These are phyloP conservation scores for Podospora tetraspora DNA, from an alignment of 495 filamentous ascomycete genomes.

Conservation along the genomic window DNA sequence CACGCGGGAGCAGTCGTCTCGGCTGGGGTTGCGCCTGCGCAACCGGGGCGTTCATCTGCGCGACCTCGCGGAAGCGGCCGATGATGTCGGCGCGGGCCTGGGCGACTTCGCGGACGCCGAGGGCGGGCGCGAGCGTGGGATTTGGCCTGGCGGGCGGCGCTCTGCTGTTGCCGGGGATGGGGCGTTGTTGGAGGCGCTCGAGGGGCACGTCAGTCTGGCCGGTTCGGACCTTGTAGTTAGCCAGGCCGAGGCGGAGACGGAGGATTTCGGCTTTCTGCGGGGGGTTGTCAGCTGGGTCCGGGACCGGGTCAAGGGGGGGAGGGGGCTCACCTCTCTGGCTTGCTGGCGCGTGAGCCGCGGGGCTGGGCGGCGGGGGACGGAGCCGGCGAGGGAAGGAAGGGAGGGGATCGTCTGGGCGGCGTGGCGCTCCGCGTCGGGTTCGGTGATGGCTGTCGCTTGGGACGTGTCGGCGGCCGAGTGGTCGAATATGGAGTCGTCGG, in stretches of 20 bases:
- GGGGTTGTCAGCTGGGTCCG: not conserved
- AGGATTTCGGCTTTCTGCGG: constrained; percentile 45
- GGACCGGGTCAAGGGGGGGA: not conserved
- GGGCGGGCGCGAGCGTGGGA: not conserved
- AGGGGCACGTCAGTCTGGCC: constrained; percentile 48
- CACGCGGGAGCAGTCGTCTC: not conserved
- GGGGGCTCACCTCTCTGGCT: constrained; percentile 34
- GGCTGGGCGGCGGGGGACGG: constrained; percentile 6
- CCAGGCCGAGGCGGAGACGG: constrained; percentile 46
- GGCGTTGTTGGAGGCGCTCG: constrained; percentile 33
- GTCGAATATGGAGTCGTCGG: constrained; percentile 35
- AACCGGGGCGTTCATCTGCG: not conserved
- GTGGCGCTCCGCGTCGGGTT: constrained; percentile 29
- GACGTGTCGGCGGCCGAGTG: constrained; percentile 33
- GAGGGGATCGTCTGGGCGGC: not conserved
- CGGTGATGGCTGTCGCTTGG: constrained; percentile 35
- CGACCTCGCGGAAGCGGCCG: not conserved
- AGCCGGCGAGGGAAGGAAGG: constrained; percentile 5
- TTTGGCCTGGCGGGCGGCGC: not conserved
- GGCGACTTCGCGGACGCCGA: not conserved
- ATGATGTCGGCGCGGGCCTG: not conserved
- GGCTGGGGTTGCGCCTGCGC: not conserved
- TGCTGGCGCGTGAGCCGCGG: constrained; percentile 36
- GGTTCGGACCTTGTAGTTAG: constrained; percentile 50
- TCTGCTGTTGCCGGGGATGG: constrained; percentile 11